Conservation (phyloP, 305 asterid genomes). For the Plantago coronopus region DNA sequence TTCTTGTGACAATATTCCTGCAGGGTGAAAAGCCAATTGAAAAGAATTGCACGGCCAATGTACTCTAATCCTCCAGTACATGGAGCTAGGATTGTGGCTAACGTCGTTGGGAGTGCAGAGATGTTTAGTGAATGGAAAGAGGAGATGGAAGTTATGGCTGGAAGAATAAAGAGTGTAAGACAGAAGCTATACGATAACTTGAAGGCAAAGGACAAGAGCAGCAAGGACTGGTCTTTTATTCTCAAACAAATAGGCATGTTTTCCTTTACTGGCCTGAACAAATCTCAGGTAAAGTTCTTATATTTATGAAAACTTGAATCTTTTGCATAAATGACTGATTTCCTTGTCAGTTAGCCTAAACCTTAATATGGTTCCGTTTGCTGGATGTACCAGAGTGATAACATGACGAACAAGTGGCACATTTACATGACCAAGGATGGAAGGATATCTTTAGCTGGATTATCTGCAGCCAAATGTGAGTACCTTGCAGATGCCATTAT, state of each 20-base stretch:
- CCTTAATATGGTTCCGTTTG: not conserved
- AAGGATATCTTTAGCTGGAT: conserved; percentile 92
- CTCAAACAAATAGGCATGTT: conserved; percentile 96
- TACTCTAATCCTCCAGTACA: conserved; percentile 96
- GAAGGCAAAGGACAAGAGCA: conserved; percentile 59
- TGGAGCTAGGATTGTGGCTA: conserved; percentile 92
- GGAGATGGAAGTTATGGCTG: conserved; percentile 96
- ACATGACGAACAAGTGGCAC: conserved; percentile 94
- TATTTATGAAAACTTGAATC: not conserved
- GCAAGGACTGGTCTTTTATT: conserved; percentile 94
- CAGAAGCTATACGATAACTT: conserved; percentile 64
- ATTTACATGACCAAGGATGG: conserved; percentile 98
- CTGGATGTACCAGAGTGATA: conserved; percentile 57
- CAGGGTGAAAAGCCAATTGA: conserved; percentile 95
- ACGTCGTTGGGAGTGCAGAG: conserved; percentile 75
- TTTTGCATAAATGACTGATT: not conserved
- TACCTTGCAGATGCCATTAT: conserved; percentile 96
- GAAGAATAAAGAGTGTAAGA: conserved; percentile 86
- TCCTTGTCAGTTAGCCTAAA: not conserved
- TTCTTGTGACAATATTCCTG: not conserved
- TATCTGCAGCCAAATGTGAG: conserved; percentile 93
- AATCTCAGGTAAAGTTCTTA: conserved; percentile 58
- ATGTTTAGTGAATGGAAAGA: conserved; percentile 86
- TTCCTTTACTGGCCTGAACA: conserved; percentile 89
- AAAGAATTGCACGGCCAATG: conserved; percentile 95